Base-by-base conservation (phyloP, 2,329 filamentous ascomycete species). In the Aspergillus caelatus region DNA sequence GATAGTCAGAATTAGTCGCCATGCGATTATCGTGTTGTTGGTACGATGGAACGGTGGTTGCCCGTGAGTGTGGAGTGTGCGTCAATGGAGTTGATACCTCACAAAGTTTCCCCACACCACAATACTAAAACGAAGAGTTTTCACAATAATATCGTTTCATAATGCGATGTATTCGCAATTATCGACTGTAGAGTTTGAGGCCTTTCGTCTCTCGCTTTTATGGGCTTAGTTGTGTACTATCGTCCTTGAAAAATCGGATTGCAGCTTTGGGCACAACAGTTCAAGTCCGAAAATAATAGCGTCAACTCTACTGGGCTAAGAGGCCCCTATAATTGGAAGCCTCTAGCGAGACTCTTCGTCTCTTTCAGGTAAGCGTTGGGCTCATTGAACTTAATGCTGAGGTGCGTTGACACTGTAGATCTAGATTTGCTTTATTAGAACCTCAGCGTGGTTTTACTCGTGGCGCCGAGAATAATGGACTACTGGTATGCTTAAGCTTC, bases 51-150 rank as follows among this genome's bases (percentile, higher is more conserved):
- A 62, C 56, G n/a, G 59, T 30, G n/a, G 46, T 61, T 46, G 41
- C 39, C n/a, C 55, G 60, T 43, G 30, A 36, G 30, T 55, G 32
- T 48, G 52, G 41, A 46, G 52, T 55, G n/a, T 23, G 21, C 23
- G 32, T 41, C 52, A 55, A 55, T 23, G 64, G 21, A 50, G 52
- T 59, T 54, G 66, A 68, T 55, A 45, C 36, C 62, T 68, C 66
- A 67, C 57, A 63, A 65, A 53, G 28, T 26, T 46, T 43, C 46
- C 43, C 39, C 56, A 28, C n/a, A 48, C 56, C 26, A n/a, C 19
- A 43, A 54, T 34, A 23, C 30, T 53, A 21, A 19, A 26, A 56
- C 50, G 21, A 23, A 53, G 19, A 57, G 26, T 16, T 57, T 54
- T 36, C 9, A 53, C 41, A 50, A 56, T 62, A 62, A 60, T 57